These are phyloP conservation scores for Mucor plumbeus DNA, from an alignment of 371 early-diverging fungal species.

Conservation along the genomic window DNA sequence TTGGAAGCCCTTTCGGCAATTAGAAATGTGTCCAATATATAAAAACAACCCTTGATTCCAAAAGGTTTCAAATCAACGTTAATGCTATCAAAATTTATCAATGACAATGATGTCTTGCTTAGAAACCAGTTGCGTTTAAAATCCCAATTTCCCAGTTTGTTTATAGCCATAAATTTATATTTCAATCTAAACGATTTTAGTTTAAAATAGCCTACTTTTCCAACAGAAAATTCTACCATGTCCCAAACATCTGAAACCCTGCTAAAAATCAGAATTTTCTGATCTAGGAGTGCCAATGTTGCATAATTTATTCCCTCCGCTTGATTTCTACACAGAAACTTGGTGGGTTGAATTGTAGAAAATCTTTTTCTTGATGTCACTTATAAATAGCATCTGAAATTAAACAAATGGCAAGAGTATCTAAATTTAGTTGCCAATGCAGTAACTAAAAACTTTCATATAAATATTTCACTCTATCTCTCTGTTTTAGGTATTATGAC, in stretches of 20 bases:
- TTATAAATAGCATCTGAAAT: not conserved
- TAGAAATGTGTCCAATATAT: not conserved
- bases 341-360: not conserved
- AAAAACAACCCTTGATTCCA: not conserved
- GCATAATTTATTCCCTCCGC: constrained; percentile 3
- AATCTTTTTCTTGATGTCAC: not conserved
- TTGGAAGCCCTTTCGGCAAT: not conserved
- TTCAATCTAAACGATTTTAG: too few relatives aligned
- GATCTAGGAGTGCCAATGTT: not conserved
- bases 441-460: not conserved
- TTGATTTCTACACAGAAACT: not conserved
- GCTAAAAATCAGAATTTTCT: not conserved
- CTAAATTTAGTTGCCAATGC: not conserved
- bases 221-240: not conserved
- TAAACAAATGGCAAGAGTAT: not conserved
- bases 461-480: not conserved
- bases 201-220: too few relatives aligned
- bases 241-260: not conserved
- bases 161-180: too few relatives aligned
- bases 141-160: too few relatives aligned
- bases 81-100: not conserved
- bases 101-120: not conserved
- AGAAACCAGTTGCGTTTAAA: too few relatives aligned
- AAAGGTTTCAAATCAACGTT: not conserved
- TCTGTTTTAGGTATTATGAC: not conserved